Base-by-base conservation (phyloP, 2,329 filamentous ascomycete genomes). In the Botryotinia calthae region DNA sequence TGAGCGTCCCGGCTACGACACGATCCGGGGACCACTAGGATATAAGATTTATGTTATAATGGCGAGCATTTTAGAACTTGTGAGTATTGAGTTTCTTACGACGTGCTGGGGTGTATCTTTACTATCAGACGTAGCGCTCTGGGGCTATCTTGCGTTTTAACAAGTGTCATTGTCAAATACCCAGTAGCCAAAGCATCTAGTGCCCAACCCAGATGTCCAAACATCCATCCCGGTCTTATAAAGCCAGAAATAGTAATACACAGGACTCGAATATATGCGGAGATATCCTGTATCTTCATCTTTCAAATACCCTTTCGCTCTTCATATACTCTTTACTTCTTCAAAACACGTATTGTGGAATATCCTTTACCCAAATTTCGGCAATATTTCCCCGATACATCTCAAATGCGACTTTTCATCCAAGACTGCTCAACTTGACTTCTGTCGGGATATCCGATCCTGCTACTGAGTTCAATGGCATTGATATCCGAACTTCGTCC, bases 361-460 rank as follows among this genome's bases (percentile, higher is more conserved):
- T 46, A 20, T 40, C 67, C 31, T 70, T 70, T 48, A 63, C 56
- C 67, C 58, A 70, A 34, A 70, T 70, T 40, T 70, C 67, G 25
- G 46, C 20, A 31, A 70, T 70, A 37, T 70, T 62, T 25, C 67
- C 67, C 9, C 40, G 67, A 48, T 61, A 70, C 10, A 40, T 28
- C 54, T 59, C 67, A 37, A 59, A 63, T 63, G 40, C 37, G 54
- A 70, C 51, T 48, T 70, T 61, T 5, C 46, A 44, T 37, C 67
- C 67, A 70, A 70, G 67, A 40, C 67, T 70, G 51, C 67, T 62
- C 40, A 70, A 63, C 40, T 70, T 70, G 56, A 62, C 31, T 44
- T 70, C 67, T 46, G 67, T 54, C 22, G 63, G 54, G 44, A 48
- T 9, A 46, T 70, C 67, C 8, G 28, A 70, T 25, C 54, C 67